phyloP scores from a whole-genome alignment of 1,139 yeast species.

The Saccharomyces pastorianus region DNA sequence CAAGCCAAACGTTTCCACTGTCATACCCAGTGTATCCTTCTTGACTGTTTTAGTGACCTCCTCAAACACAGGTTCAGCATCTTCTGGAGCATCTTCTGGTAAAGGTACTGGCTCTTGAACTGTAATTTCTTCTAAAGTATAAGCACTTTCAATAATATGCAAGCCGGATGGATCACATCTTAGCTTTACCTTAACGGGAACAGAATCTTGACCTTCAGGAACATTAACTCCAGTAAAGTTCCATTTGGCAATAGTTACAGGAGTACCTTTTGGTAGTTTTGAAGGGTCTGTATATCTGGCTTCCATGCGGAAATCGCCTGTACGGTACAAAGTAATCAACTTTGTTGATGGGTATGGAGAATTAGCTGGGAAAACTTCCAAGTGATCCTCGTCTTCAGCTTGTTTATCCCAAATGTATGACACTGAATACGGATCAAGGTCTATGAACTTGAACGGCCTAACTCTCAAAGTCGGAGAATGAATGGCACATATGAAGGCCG shows the following conservation, averaged over 20 bases:
- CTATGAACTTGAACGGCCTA: constrained; percentile 97
- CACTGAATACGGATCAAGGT: constrained; percentile 83
- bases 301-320: constrained; percentile 76
- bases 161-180: constrained; percentile 97
- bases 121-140: constrained; percentile 85
- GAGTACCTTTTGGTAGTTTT: constrained; percentile 64
- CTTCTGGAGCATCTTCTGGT: constrained; percentile 49
- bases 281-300: constrained; percentile 77
- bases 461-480: constrained; percentile 98
- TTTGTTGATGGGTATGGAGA: constrained; percentile 91
- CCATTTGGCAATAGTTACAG: constrained; percentile 73
- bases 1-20: constrained; percentile 58
- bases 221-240: constrained; percentile 76
- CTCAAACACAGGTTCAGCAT: constrained; percentile 78
- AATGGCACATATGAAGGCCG: constrained; percentile 97
- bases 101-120: constrained; percentile 75
- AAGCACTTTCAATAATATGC: constrained; percentile 88
- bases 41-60: constrained; percentile 91
- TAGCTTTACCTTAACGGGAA: constrained; percentile 86
- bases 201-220: constrained; percentile 63
- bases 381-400: constrained; percentile 77
- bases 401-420: constrained; percentile 94
- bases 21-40: constrained; percentile 66
- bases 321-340: constrained; percentile 88
- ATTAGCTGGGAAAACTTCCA: constrained; percentile 96